phyloP scores from a whole-genome alignment of 768 basidiomycete species.

The Hypholoma sublateritium region DNA sequence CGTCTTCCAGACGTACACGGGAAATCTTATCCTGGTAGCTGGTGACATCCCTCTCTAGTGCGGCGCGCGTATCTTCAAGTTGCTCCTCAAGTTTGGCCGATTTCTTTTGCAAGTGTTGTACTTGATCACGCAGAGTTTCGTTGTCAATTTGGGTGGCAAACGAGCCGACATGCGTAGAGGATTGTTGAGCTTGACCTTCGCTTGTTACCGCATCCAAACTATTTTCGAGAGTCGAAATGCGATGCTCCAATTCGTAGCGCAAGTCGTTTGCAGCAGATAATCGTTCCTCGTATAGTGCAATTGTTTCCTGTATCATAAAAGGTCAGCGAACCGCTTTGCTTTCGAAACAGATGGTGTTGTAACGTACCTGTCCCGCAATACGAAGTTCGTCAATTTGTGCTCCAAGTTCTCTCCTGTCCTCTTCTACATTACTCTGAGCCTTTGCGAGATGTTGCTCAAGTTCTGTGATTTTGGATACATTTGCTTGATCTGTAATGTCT shows the following conservation, averaged over 20 bases:
- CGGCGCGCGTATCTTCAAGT: slow-evolving; percentile 72
- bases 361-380: slow-evolving; percentile 79
- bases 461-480: slow-evolving; percentile 58
- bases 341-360: neutral
- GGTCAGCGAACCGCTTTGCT: neutral
- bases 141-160: slow-evolving; percentile 94
- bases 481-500: slow-evolving; percentile 49
- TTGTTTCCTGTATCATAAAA: slow-evolving; percentile 70
- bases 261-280: slow-evolving; percentile 67
- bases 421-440: slow-evolving; percentile 31
- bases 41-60: slow-evolving; percentile 74
- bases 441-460: slow-evolving; percentile 41
- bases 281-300: slow-evolving; percentile 91
- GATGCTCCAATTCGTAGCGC: slow-evolving; percentile 78
- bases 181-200: slow-evolving; percentile 26
- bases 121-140: slow-evolving; percentile 86
- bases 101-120: slow-evolving; percentile 83
- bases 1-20: slow-evolving; percentile 73
- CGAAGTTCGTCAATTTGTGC: slow-evolving; percentile 82
- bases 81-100: slow-evolving; percentile 77
- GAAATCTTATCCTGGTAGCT: slow-evolving; percentile 61
- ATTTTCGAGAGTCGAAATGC: slow-evolving; percentile 57
- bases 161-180: slow-evolving; percentile 33
- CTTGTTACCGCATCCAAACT: slow-evolving; percentile 22
- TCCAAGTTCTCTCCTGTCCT: slow-evolving; percentile 68